Percentiles rank a stretch among this genome's conserved stretches.
phyloP scores from a whole-genome alignment of 441 rosid species.

The Pelargonium fulgidum region DNA sequence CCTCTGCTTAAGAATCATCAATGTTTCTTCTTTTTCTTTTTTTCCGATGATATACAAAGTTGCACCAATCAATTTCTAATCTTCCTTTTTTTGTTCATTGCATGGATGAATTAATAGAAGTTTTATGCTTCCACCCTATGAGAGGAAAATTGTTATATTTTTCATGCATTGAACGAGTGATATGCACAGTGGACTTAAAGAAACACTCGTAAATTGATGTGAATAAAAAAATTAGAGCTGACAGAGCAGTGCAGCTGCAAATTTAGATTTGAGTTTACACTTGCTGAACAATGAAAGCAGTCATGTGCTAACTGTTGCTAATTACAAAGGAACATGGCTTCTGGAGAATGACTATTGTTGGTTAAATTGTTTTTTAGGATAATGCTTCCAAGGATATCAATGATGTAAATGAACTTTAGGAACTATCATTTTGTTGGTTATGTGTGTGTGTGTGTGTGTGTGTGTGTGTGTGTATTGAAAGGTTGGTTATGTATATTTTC shows the following conservation, averaged over 20 bases:
- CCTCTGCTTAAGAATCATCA: conserved; percentile 8
- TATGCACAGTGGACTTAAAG: neutral
- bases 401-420: conserved; percentile 1
- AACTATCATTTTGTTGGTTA: neutral
- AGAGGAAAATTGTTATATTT: neutral
- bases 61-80: conserved; percentile 7
- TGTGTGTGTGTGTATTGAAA: too few relatives aligned
- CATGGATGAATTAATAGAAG: conserved; percentile 2
- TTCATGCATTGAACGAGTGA: neutral
- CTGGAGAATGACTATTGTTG: neutral
- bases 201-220: neutral
- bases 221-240: neutral
- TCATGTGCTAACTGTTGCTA: neutral
- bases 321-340: neutral
- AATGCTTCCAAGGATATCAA: neutral
- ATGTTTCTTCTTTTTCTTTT: conserved; percentile 1
- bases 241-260: neutral
- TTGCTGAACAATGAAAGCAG: neutral
- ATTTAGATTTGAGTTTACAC: neutral
- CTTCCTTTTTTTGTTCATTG: conserved; percentile 3
- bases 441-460: too few relatives aligned
- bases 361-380: neutral
- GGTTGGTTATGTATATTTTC: neutral
- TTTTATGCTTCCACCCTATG: conserved; percentile 5
- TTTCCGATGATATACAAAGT: neutral